phyloP scores from a whole-genome alignment of 169 alveolate genomes.

The Gregarina niphandrodes region DNA sequence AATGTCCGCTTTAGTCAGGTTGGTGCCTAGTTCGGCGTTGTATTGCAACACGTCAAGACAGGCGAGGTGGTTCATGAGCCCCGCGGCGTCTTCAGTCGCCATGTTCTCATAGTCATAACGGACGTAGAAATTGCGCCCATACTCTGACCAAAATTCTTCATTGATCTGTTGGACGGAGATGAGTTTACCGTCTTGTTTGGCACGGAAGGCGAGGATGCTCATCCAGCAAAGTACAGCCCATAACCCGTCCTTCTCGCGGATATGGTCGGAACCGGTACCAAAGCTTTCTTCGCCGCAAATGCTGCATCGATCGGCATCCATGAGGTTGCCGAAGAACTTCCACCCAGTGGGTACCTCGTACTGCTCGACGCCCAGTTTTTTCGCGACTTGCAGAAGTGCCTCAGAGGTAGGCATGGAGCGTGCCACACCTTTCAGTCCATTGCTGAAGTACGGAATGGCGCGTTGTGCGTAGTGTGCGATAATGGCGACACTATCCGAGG shows the following conservation, averaged over 20 bases:
- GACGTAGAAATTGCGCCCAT: constrained; percentile 70
- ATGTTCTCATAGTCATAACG: constrained; percentile 62
- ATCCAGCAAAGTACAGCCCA: constrained; percentile 87
- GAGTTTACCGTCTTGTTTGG: constrained; percentile 34
- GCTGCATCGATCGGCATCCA: constrained; percentile 66
- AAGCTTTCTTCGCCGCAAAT: constrained; percentile 82
- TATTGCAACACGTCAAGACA: neutral
- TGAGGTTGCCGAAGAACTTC: constrained; percentile 82
- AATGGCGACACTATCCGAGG: constrained; percentile 75
- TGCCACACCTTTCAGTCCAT: constrained; percentile 55
- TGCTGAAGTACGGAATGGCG: constrained; percentile 42
- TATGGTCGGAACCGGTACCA: constrained; percentile 74
- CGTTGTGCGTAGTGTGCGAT: constrained; percentile 56
- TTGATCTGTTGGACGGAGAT: constrained; percentile 59
- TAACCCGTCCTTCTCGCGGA: constrained; percentile 80
- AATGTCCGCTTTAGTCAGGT: constrained; percentile 3
- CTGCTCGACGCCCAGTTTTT: constrained; percentile 46
- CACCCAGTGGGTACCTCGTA: constrained; percentile 89
- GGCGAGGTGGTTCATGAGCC: constrained; percentile 41
- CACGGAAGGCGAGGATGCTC: constrained; percentile 61
- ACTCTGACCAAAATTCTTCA: constrained; percentile 57
- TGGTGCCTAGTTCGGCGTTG: neutral
- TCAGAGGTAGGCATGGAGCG: constrained; percentile 86
- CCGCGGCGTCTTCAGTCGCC: constrained; percentile 51
- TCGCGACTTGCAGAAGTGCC: constrained; percentile 68